A percentile compares a stretch with the other conserved stretches of the same genome.
These are phyloP conservation scores for Moesziomyces aphidis DNA, from an alignment of 1,284 basidiomycete species.

Conservation along the genomic window DNA sequence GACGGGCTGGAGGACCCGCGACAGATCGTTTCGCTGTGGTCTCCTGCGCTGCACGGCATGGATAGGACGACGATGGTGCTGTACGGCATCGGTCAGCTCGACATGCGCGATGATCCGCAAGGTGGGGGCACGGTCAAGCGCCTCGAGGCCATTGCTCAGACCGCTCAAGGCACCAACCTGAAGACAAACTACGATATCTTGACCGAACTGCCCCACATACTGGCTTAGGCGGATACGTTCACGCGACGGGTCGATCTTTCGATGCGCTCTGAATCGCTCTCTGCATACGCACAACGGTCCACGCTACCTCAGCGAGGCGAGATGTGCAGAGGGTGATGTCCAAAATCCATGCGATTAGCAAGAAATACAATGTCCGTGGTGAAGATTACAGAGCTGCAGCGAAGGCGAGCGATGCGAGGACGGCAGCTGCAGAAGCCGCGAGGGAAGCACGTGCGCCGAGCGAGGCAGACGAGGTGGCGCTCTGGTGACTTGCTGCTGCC, in stretches of 20 bases:
- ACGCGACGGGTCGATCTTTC: no score
- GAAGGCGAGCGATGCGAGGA: slow-evolving; percentile 17
- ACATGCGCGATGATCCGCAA: background rate
- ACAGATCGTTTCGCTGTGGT: slow-evolving; percentile 21
- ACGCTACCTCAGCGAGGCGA: no score
- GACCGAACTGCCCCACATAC: no score
- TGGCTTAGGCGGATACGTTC: no score
- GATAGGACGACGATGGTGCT: slow-evolving; percentile 5
- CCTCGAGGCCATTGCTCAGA: background rate
- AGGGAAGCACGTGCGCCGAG: background rate
- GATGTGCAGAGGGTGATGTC: no score
- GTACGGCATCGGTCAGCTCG: slow-evolving; percentile 18
- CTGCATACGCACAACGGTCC: no score
- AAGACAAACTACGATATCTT: no score
- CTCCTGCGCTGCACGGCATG: slow-evolving; percentile 5
- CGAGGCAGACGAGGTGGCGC: slow-evolving; percentile 1
- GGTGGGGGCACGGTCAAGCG: background rate
- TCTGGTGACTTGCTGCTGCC: slow-evolving; percentile 6
- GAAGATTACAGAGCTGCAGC: slow-evolving; percentile 13
- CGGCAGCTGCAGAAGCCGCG: slow-evolving; percentile 2
- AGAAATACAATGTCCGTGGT: background rate
- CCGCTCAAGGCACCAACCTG: no score
- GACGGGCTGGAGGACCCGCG: background rate
- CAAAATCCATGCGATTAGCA: background rate
- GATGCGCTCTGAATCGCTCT: no score